phyloP scores from a whole-genome alignment of 108 stramenopile genomes.

The Skeletonema menzelii region DNA sequence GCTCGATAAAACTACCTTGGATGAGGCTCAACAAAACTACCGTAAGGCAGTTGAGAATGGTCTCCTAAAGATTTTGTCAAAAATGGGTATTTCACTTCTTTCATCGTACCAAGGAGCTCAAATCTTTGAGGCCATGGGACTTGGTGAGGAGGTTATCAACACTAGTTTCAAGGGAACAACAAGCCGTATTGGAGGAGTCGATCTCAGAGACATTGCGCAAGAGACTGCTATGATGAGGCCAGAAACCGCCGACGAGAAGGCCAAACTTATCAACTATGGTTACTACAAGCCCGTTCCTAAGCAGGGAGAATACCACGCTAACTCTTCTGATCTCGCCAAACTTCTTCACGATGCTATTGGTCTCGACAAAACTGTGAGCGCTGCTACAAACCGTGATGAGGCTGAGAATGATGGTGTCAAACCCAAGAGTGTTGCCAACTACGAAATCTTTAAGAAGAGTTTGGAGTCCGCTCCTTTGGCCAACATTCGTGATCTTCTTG shows the following conservation, averaged over 20 bases:
- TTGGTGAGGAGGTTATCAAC: conserved; percentile 87
- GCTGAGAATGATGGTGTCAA: conserved; percentile 79
- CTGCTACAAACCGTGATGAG: conserved; percentile 77
- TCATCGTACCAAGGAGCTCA: conserved; percentile 94
- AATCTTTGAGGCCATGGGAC: conserved; percentile 96
- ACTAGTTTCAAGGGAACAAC: conserved; percentile 94
- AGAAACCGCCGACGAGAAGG: conserved; percentile 64
- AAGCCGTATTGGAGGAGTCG: conserved; percentile 85
- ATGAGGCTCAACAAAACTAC: conserved; percentile 92
- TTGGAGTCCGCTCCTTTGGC: conserved; percentile 81
- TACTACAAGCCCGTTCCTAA: conserved; percentile 91
- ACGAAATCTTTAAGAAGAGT: conserved; percentile 89
- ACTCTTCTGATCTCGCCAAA: conserved; percentile 91
- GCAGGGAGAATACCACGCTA: conserved; percentile 94
- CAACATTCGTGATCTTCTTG: conserved; percentile 90
- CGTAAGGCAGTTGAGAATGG: conserved; percentile 90
- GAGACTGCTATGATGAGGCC: conserved; percentile 90
- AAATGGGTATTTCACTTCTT: conserved; percentile 96
- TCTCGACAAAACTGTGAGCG: conserved; percentile 82
- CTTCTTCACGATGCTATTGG: conserved; percentile 92
- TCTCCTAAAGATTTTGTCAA: conserved; percentile 92
- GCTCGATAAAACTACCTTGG: conserved; percentile 62
- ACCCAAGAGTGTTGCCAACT: conserved; percentile 77
- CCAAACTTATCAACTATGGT: conserved; percentile 86
- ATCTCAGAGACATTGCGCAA: conserved; percentile 72